These are phyloP conservation scores for Metarhizium humberi DNA, from an alignment of 2,329 filamentous ascomycete genomes.

Conservation along the genomic window DNA sequence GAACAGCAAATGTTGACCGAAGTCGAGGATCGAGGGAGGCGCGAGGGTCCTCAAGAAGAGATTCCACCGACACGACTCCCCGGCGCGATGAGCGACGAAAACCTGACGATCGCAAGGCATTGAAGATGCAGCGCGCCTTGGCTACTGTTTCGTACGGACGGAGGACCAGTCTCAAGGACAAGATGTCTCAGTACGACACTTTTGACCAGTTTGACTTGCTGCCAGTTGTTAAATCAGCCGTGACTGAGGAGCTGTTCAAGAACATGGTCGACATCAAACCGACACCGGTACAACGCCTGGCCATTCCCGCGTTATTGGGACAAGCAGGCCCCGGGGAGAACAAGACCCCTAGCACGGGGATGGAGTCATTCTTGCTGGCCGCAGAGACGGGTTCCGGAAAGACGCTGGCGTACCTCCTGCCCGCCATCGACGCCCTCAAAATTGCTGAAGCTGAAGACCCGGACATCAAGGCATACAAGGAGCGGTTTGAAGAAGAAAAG, in stretches of 20 bases:
- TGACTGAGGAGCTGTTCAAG: conserved; percentile 64
- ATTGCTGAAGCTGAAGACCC: conserved; percentile 54
- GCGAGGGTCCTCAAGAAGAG: conserved; percentile 8
- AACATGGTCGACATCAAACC: conserved; percentile 68
- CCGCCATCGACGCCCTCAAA: conserved; percentile 79
- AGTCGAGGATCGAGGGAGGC: conserved; percentile 11
- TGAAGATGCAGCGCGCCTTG: conserved; percentile 88
- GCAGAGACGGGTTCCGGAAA: conserved; percentile 97
- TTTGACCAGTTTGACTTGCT: conserved; percentile 78
- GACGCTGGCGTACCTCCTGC: conserved; percentile 85
- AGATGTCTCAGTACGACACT: conserved; percentile 58
- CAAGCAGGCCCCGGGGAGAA: conserved; percentile 26
- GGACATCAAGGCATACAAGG: conserved; percentile 47
- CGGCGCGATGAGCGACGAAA: conserved; percentile 25
- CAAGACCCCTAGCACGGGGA: conserved; percentile 30
- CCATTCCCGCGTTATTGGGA: conserved; percentile 72
- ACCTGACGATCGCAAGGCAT: conserved; percentile 51
- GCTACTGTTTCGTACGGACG: conserved; percentile 67
- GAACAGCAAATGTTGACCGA: conserved; percentile 30
- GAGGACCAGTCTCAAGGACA: conserved; percentile 40
- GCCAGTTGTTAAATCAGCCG: conserved; percentile 59
- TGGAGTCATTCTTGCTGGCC: conserved; percentile 62
- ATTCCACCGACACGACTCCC: conserved; percentile 13
- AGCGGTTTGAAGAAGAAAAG: conserved; percentile 45
- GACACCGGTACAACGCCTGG: conserved; percentile 81